Evolutionary conservation across 306 rosid species (phyloP), one percentile per base, ranked within the genome.

Genomic region (Acacia crassicarpa): DNA sequence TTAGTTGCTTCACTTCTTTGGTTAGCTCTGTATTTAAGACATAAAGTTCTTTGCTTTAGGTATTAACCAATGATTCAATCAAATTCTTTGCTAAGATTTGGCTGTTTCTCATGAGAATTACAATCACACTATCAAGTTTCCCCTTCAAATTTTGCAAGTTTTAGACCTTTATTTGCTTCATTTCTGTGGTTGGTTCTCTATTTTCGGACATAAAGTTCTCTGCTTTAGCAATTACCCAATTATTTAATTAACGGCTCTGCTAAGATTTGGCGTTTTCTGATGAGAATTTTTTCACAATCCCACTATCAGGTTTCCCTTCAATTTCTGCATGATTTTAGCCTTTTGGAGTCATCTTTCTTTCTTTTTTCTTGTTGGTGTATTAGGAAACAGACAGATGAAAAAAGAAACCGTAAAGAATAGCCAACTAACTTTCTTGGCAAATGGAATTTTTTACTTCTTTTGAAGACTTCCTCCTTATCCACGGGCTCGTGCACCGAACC

Each of bases 1-100:
- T 49, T 49, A 51, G 56, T 53, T 19, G 23, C 23, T 53, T 53
- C 9, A 17, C 6, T 53, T 53, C 61, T 56, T 25, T 19, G 9
- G 12, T 56, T 56, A 8, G 27, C 10, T 56, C 20, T 20, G 10
- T 56, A 25, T 56, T 56, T 17, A 4, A 19, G 22, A 6, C 58
- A 16, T 6, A 9, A 14, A 11, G 63, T 58, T 9, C 45, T 11
- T 20, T 20, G 1, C 33, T 2, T 40, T 32, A 12, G 43, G 45
- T 58, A 2, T 58, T 58, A 9, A 2, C 27, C 7, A 59, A 9
- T 56, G 13, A 46, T 51, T 27, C 9, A 44, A 32, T 7, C 81
- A 78, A 84, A 85, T 78, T 75, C 71, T 80, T 30, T 74, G 45
- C 66, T 5, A 78, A 72, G 45, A 58, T 81, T 66, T 78, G 70